Conservation (phyloP, 768 basidiomycete species). For the Fomitopsis serialis region DNA sequence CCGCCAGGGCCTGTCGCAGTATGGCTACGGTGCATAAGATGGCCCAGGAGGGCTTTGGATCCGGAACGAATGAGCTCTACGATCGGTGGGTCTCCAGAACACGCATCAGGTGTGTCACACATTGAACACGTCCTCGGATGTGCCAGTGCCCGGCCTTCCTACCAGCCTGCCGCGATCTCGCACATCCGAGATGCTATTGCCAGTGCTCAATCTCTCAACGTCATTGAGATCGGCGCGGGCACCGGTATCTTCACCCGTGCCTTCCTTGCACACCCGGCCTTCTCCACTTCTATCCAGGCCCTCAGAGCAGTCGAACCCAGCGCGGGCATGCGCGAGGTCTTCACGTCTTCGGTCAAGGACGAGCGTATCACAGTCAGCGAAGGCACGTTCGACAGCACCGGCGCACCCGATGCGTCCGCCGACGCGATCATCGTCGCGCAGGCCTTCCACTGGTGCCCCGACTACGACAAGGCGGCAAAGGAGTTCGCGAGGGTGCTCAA, state of each 20-base stretch:
- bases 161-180: constrained; percentile 57
- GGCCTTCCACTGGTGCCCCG: constrained; percentile 94
- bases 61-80: constrained; percentile 81
- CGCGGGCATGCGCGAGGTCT: constrained; percentile 77
- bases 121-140: neutral
- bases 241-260: constrained; percentile 89
- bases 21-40: constrained; percentile 47
- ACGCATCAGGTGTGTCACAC: constrained; percentile 27
- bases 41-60: constrained; percentile 70
- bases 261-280: constrained; percentile 58
- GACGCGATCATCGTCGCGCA: constrained; percentile 79
- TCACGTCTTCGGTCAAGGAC: constrained; percentile 51
- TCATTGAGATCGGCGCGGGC: constrained; percentile 81
- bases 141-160: constrained; percentile 74
- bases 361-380: constrained; percentile 47
- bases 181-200: constrained; percentile 45
- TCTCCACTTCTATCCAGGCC: constrained; percentile 40
- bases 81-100: constrained; percentile 51
- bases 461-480: constrained; percentile 61
- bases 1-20: neutral
- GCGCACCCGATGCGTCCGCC: constrained; percentile 62
- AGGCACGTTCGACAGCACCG: constrained; percentile 66
- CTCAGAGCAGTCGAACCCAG: constrained; percentile 81
- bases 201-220: constrained; percentile 39
- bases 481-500: constrained; percentile 83